These are phyloP conservation scores for Calonectria hawksworthii DNA, from an alignment of 2,329 filamentous ascomycete species.

Conservation along the genomic window DNA sequence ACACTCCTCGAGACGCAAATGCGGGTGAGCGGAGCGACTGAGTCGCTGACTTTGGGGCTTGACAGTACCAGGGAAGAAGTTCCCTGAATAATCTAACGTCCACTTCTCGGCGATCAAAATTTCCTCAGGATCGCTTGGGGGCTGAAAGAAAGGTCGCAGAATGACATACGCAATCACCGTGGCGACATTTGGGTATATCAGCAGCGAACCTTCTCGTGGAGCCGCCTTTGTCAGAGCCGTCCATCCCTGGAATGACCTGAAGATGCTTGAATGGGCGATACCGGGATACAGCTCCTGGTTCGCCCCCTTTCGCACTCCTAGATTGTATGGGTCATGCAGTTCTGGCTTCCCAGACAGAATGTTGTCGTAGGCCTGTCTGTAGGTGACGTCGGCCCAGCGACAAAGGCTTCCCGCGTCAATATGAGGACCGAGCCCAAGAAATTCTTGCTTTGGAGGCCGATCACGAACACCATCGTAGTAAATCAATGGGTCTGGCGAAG, in stretches of 20 bases:
- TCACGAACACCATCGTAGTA: constrained; percentile 57
- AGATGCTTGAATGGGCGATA: constrained; percentile 53
- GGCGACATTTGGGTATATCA: constrained; percentile 56
- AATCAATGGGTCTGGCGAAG: constrained; percentile 52
- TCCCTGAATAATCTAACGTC: constrained; percentile 48
- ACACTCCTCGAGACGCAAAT: constrained; percentile 54
- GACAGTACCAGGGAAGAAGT: constrained; percentile 56
- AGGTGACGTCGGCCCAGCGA: constrained; percentile 57
- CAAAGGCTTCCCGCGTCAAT: constrained; percentile 59
- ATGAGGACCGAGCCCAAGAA: constrained; percentile 58
- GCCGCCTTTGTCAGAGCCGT: constrained; percentile 55
- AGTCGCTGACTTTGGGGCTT: constrained; percentile 43
- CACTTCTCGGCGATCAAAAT: constrained; percentile 54
- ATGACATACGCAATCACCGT: constrained; percentile 55
- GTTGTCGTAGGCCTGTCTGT: constrained; percentile 52
- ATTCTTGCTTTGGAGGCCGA: constrained; percentile 53
- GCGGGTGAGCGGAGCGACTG: constrained; percentile 50
- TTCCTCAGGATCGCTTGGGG: constrained; percentile 46
- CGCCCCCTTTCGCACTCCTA: constrained; percentile 51
- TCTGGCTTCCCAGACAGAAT: constrained; percentile 55
- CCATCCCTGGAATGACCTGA: constrained; percentile 58
- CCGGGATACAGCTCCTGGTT: constrained; percentile 53
- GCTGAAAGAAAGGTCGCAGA: constrained; percentile 57
- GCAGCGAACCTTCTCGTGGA: constrained; percentile 52
- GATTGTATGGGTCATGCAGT: constrained; percentile 54